Evolutionary conservation across 139 green algal species (phyloP).

Genomic region (Protoeuglena noctilucae): DNA sequence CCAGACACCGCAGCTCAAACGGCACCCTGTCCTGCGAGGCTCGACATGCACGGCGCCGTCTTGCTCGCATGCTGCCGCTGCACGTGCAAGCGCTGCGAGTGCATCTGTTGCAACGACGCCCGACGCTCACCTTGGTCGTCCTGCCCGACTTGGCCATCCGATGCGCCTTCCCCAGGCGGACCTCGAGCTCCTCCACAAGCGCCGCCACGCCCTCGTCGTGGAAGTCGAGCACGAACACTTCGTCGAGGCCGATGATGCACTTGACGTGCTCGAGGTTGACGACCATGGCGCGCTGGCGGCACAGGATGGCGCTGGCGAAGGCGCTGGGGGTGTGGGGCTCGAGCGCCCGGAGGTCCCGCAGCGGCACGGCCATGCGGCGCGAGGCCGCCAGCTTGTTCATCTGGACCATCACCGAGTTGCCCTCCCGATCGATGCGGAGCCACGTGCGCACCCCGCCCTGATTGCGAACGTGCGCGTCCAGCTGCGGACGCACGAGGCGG

Average conservation of each 20-base stretch:
- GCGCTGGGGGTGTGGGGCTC: conserved; percentile 17
- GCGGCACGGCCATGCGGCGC: conserved; percentile 12
- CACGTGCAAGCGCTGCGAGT: too few relatives aligned
- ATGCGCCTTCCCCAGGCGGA: not conserved
- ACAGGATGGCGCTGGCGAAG: conserved; percentile 24
- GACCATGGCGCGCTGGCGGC: conserved; percentile 19
- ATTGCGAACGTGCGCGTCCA: not conserved
- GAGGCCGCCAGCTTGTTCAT: conserved; percentile 15
- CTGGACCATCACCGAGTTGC: too few relatives aligned
- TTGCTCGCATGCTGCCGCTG: too few relatives aligned
- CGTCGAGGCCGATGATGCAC: conserved; percentile 14
- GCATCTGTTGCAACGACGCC: too few relatives aligned
- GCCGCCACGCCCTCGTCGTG: conserved; percentile 9
- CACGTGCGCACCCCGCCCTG: not conserved
- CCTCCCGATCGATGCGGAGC: not conserved
- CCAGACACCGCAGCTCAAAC: not conserved
- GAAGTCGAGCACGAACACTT: conserved; percentile 14
- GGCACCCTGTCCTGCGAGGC: too few relatives aligned
- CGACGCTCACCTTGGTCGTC: too few relatives aligned
- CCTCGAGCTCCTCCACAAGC: not conserved
- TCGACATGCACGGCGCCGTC: too few relatives aligned
- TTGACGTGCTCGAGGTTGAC: conserved; percentile 32
- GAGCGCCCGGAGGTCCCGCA: conserved; percentile 20
- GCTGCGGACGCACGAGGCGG: too few relatives aligned
- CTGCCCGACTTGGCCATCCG: too few relatives aligned